Evolutionary conservation across 169 alveolate genomes (phyloP), one percentile per base, ranked within the genome.

Genomic region (Plasmodium cynomolgi): DNA sequence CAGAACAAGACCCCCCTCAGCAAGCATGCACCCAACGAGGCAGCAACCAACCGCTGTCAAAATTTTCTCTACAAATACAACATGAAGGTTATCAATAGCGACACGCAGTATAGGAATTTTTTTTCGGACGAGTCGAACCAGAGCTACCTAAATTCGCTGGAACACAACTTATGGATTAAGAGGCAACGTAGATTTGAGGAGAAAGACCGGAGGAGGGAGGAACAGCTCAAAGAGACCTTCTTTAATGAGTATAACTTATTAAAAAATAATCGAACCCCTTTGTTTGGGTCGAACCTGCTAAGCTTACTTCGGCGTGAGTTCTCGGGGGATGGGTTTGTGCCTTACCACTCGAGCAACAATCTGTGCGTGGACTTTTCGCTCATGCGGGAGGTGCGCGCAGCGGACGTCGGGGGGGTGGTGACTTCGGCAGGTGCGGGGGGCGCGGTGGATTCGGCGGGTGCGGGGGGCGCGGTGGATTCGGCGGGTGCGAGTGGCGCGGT

Each of bases 141-240:
- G 23, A 33, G 81, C 44, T 86, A 86, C 68, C 17, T 75, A 23
- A 86, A 86, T 56, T 86, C 93, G 1, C 11, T 86, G 2, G 93
- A 86, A 15, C 93, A 86, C 68, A 86, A 86, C 13, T 54, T 86
- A 39, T 86, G 93, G 93, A 23, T 86, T 17, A 86, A 77, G 31
- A 86, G 81, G 29, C 31, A 86, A 15, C 56, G 62, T 3, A 31
- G 5, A 20, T n/a, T 54, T 17, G 93, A 86, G 15, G 56, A 54
- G 62, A 77, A 56, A 13, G 37, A 13, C 11, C 74, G 33, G 20
- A 68, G 81, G 47, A 8, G 26, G 29, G 82, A 86, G 26, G 58
- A 86, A 13, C 39, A 56, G 26, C 41, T 54, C 7, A 86, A 75
- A 1, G 33, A 84, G 20, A 37, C 17, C 26, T 73, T 29, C 34